Evolutionary conservation across 2,329 filamentous ascomycete genomes (phyloP).

Genomic region (Venturia asperata): DNA sequence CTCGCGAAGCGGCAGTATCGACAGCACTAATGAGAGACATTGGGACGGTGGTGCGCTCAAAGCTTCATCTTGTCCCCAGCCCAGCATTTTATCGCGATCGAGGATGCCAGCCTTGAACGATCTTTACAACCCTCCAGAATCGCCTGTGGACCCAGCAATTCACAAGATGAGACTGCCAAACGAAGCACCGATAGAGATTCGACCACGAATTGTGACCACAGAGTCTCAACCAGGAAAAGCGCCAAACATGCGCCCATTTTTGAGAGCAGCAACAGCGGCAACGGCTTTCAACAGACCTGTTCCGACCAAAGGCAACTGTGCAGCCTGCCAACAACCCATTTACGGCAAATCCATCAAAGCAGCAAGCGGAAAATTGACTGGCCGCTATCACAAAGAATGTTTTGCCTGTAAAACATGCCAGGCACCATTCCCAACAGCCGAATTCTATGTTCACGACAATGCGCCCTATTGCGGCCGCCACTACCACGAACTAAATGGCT

Average conservation of each 20-base stretch:
- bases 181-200: not conserved
- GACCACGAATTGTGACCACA: not conserved
- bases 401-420: slow-evolving; percentile 85
- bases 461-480: slow-evolving; percentile 84
- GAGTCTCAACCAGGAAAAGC: not conserved
- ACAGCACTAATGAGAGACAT: slow-evolving; percentile 18
- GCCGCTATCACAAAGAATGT: slow-evolving; percentile 85
- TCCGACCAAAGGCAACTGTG: slow-evolving; percentile 46
- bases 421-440: slow-evolving; percentile 73
- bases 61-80: not conserved
- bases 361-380: slow-evolving; percentile 83
- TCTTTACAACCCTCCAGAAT: slow-evolving; percentile 24
- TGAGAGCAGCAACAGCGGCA: not conserved
- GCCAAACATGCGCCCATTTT: not conserved
- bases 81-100: not conserved
- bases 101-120: slow-evolving; percentile 5
- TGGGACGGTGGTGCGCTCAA: not conserved
- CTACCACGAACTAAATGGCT: slow-evolving; percentile 87
- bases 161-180: slow-evolving; percentile 22
- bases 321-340: slow-evolving; percentile 71
- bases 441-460: slow-evolving; percentile 88
- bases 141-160: slow-evolving; percentile 36
- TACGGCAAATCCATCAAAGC: slow-evolving; percentile 89
- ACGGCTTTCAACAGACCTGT: slow-evolving; percentile 9
- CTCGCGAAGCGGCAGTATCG: slow-evolving; percentile 26